Evolutionary conservation across 176 grass and related monocot species (phyloP).

Genomic region (Lolium perenne): DNA sequence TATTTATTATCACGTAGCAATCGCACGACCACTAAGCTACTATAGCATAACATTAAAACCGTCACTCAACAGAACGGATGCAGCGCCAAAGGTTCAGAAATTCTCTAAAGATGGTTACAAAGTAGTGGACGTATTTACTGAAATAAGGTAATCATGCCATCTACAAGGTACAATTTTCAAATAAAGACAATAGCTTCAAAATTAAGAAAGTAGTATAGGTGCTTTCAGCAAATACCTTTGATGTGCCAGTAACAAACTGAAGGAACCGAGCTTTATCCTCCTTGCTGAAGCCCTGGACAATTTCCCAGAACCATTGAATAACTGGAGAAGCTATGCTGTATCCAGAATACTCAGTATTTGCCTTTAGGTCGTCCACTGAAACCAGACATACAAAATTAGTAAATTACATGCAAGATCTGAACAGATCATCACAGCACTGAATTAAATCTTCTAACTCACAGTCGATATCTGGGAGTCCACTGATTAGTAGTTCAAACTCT

Average conservation of each 20-base stretch:
- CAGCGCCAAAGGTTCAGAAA: background rate
- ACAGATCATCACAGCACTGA: background rate
- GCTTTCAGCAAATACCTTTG: constrained; percentile 69
- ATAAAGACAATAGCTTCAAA: background rate
- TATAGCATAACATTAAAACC: constrained; percentile 1
- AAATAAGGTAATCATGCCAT: background rate
- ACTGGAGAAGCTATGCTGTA: constrained; percentile 95
- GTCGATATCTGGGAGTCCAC: constrained; percentile 98
- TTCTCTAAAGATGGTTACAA: background rate
- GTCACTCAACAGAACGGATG: background rate
- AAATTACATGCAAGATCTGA: constrained; percentile 13
- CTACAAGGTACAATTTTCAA: constrained; percentile 1
- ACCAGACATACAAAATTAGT: constrained; percentile 22
- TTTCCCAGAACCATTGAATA: constrained; percentile 99
- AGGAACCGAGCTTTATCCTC: constrained; percentile 99
- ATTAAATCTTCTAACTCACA: constrained; percentile 61
- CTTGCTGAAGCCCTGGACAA: constrained; percentile 92
- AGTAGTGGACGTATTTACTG: background rate
- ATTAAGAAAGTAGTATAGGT: background rate
- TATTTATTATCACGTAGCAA: no score
- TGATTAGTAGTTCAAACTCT: constrained; percentile 95
- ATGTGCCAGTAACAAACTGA: constrained; percentile 98
- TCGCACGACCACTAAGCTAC: no score
- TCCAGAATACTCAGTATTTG: constrained; percentile 97
- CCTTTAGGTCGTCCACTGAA: constrained; percentile 96